These are phyloP conservation scores for Nyctanthes arbortristis DNA, from an alignment of 257 asterid species.

Conservation along the genomic window DNA sequence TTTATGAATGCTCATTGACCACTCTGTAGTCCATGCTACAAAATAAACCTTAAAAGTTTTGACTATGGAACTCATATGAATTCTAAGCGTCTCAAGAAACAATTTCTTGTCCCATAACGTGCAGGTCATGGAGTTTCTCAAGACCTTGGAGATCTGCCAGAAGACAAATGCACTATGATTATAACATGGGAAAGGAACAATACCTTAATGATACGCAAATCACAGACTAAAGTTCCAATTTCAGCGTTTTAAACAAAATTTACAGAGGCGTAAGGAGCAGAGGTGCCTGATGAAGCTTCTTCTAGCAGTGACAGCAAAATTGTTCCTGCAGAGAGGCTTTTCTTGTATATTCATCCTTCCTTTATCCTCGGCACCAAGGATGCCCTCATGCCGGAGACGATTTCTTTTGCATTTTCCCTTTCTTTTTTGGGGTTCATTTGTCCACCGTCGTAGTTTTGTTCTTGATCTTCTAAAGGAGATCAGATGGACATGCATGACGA, in stretches of 20 bases:
- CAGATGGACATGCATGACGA: no score
- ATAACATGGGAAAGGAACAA: slow-evolving; percentile 15
- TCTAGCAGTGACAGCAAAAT: slow-evolving; percentile 10
- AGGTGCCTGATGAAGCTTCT: slow-evolving; percentile 43
- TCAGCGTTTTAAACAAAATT: not conserved
- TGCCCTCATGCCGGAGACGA: slow-evolving; percentile 38
- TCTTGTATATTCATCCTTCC: slow-evolving; percentile 19
- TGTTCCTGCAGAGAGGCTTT: slow-evolving; percentile 19
- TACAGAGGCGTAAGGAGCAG: slow-evolving; percentile 47
- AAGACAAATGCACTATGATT: slow-evolving; percentile 35
- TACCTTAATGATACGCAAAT: slow-evolving; percentile 13
- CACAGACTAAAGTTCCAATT: slow-evolving; percentile 12
- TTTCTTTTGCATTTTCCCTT: not conserved
- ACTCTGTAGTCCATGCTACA: not conserved
- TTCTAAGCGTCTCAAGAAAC: not conserved
- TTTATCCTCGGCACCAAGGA: slow-evolving; percentile 46
- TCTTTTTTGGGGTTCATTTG: not conserved
- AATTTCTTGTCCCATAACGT: not conserved
- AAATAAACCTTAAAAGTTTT: not conserved
- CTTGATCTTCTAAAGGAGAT: not conserved
- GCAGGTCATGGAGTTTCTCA: slow-evolving; percentile 91
- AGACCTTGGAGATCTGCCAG: slow-evolving; percentile 70
- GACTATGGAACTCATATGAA: not conserved
- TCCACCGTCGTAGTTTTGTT: not conserved
- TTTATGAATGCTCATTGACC: not conserved